Base-by-base conservation (phyloP, 306 rosid genomes). In the Vachellia collinsii region DNA sequence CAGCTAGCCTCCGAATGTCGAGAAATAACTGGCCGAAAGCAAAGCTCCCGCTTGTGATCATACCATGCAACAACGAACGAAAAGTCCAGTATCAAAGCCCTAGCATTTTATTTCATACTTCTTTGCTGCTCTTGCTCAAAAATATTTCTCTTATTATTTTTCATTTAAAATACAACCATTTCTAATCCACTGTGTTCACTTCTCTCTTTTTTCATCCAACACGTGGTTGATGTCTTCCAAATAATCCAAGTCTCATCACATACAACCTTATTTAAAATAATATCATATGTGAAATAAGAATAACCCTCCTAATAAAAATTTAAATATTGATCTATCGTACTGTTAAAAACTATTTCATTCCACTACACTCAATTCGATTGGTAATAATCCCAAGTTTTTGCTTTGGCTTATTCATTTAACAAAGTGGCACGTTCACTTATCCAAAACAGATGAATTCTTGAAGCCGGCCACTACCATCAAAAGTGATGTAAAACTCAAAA, bases 151-250 rank as follows among this genome's bases (percentile, higher is more conserved):
- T 29, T 29, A 29, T 2, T 29, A 29, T 29, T 29, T 29, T 29
- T 29, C 34, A 29, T 29, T 29, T 29, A 29, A 29, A 29, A 29
- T 29, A 29, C 34, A 29, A 29, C 34, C 34, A 29, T 29, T 29
- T 29, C 34, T 29, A 1, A 29, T 29, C 34, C 34, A 2, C 34
- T 29, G 1, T 29, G 34, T 29, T 13, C 7, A 4, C 9, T 19
- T 19, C 3, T 7, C 22, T 19, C 3, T 6, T 19, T 7, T 53
- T n/a, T 6, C 61, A 53, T 19, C 1, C 3, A 53, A 54, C 9
- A 0, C 20, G 37, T 68, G 47, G 43, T 69, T 78, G 81, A 85
- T 56, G 34, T 54, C 79, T 67, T 78, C 36, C 70, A 75, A 77
- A 67, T 56, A 59, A 68, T 75, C 71, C 2, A 29, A 29, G 34